Base-by-base conservation (phyloP, 495 filamentous ascomycete genomes). In the Podospora anserina region DNA sequence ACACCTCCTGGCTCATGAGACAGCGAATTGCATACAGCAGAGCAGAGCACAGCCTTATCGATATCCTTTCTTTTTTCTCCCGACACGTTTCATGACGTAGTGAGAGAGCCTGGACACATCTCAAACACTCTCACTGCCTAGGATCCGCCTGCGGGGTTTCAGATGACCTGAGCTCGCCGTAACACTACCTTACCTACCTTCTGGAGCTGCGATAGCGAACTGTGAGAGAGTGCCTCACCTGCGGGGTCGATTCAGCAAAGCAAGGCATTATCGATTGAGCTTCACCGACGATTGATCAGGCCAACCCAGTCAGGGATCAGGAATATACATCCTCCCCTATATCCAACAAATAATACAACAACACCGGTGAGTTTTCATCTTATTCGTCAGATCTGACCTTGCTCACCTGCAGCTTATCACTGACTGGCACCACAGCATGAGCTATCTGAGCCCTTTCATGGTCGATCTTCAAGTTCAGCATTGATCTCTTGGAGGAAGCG, bases 11-110 rank as follows among this genome's bases (percentile, higher is more conserved):
- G 20, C 19, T 9, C 28, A 1, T 49, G 56, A 34, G 26, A 49
- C 59, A 61, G 30, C 59, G 11, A 26, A 20, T 27, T 20, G 56
- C 26, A 61, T 61, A 26, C 27, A 13, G 5, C 59, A 26, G 7
- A 61, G 59, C 59, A 61, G 16, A 61, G 16, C 13, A 60, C 20
- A 26, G 59, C 16, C 59, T 61, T 61, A 61, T 61, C 59, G 59
- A 61, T 61, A 61, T 61, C 32, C 20, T 61, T 61, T 61, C 4
- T 32, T 61, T 61, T 61, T 58, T 3, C 39, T 49, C 39, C 4
- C 39, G 39, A 49, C 13, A 49, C 2, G 0, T 2, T 49, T 49
- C 39, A 18, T 5, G 30, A 32, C 2, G 13, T 49, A 49, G 39
- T 11, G 39, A 18, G 39, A 49, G 39, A 49, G 39, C 5, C 15